These are phyloP conservation scores for Microascus cirrosus DNA, from an alignment of 2,329 filamentous ascomycete species.

Conservation along the genomic window DNA sequence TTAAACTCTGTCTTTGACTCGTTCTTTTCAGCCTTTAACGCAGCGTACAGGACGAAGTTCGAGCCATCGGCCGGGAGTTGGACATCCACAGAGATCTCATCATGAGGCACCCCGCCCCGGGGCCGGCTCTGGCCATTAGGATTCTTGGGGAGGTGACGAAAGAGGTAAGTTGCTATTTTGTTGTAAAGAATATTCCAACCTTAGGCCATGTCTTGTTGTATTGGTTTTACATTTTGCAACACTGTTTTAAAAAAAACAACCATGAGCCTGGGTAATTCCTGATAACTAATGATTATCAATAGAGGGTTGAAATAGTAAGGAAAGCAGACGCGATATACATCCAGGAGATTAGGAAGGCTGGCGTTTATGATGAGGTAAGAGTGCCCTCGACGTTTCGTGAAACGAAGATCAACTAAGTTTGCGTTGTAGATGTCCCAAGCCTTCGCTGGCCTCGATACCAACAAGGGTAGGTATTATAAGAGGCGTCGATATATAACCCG, in stretches of 20 bases:
- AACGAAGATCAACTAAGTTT: background rate
- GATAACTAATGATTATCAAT: background rate
- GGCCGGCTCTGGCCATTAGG: conserved; percentile 57
- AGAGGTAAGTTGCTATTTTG: conserved; percentile 27
- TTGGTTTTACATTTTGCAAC: too few species aligned
- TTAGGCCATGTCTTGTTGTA: too few species aligned
- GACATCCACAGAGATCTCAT: conserved; percentile 20
- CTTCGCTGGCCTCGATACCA: conserved; percentile 3
- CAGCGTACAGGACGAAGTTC: conserved; percentile 11
- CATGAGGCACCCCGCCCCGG: conserved; percentile 17
- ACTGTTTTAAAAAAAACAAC: too few species aligned
- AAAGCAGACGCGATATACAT: conserved; percentile 50
- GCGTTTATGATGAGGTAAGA: conserved; percentile 52
- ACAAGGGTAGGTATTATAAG: conserved; percentile 9
- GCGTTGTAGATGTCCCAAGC: background rate
- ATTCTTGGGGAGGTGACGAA: conserved; percentile 77
- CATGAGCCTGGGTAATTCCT: background rate
- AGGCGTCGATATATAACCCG: too few species aligned
- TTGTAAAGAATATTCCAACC: background rate
- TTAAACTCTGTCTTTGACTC: conserved; percentile 16
- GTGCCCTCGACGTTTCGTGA: background rate
- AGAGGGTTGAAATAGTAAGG: background rate
- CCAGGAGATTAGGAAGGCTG: conserved; percentile 59
- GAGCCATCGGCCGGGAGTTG: conserved; percentile 18
- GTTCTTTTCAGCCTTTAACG: background rate